phyloP scores from a whole-genome alignment of 495 filamentous ascomycete species.

The Penicillium fimorum region DNA sequence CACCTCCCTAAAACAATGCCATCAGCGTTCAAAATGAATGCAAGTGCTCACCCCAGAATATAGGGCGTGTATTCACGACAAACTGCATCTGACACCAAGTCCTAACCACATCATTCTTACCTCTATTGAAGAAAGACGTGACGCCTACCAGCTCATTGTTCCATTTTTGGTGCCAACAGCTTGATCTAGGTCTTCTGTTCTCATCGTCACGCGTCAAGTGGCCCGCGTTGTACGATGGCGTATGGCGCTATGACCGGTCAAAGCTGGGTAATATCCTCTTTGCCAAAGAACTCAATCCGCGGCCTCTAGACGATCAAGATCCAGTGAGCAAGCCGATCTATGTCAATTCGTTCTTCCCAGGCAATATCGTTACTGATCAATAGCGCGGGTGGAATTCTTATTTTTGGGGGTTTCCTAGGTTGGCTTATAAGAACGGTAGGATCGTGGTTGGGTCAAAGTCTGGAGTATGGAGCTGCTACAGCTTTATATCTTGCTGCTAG shows the following conservation, averaged over 20 bases:
- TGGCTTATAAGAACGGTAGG: conserved; percentile 9
- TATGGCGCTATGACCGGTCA: conserved; percentile 40
- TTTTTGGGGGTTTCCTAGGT: conserved; percentile 23
- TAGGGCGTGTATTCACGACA: conserved; percentile 36
- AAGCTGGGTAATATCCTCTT: conserved; percentile 49
- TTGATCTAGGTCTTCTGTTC: conserved; percentile 27
- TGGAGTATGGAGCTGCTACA: conserved; percentile 38
- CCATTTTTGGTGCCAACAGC: conserved; percentile 24
- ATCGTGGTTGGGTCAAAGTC: conserved; percentile 26
- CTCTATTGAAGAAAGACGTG: conserved; percentile 26
- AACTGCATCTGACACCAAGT: conserved; percentile 44
- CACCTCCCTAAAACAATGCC: not conserved
- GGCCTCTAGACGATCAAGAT: conserved; percentile 19
- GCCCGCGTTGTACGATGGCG: conserved; percentile 17
- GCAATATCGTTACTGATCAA: conserved; percentile 40
- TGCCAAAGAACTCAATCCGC: conserved; percentile 32
- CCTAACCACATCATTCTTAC: conserved; percentile 36
- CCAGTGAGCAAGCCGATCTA: conserved; percentile 28
- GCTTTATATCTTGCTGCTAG: conserved; percentile 37
- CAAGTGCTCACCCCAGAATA: conserved; percentile 27
- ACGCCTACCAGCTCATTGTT: conserved; percentile 28
- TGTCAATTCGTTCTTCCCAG: conserved; percentile 41
- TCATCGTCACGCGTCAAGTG: conserved; percentile 19
- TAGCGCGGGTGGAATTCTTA: conserved; percentile 35
- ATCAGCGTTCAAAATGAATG: conserved; percentile 21